Percentiles rank a stretch among this genome's conserved stretches.
phyloP scores from a whole-genome alignment of 2,329 filamentous ascomycete species.

The Trichothecium sympodiale region DNA sequence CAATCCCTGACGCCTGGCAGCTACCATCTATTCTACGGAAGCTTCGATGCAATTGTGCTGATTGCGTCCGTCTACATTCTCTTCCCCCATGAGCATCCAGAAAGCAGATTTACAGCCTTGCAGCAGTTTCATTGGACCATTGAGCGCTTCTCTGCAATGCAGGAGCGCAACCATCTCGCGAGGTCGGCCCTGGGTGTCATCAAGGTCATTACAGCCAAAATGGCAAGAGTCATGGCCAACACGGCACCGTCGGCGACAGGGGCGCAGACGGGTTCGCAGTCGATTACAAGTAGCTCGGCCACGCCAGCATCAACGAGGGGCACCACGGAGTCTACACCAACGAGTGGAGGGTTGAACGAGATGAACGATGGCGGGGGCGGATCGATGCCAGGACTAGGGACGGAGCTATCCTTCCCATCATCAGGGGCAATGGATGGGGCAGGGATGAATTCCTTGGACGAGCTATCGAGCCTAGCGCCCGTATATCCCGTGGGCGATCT shows the following conservation, averaged over 20 bases:
- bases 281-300: conserved; percentile 5
- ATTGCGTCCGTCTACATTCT: conserved; percentile 50
- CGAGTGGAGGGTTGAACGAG: neutral
- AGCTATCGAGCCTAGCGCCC: conserved; percentile 39
- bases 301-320: conserved; percentile 6
- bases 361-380: conserved; percentile 1
- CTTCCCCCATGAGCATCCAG: conserved; percentile 43
- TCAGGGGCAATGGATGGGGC: neutral
- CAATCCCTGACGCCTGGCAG: conserved; percentile 10
- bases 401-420: conserved; percentile 1
- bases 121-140: conserved; percentile 50
- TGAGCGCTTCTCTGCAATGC: conserved; percentile 46
- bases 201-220: conserved; percentile 40
- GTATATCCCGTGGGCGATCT: conserved; percentile 47
- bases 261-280: conserved; percentile 3
- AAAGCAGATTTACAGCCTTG: conserved; percentile 29
- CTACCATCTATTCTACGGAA: conserved; percentile 49
- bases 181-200: conserved; percentile 43
- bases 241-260: conserved; percentile 9
- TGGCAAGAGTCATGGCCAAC: conserved; percentile 36
- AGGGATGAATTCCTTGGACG: conserved; percentile 23
- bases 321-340: neutral
- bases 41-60: conserved; percentile 52
- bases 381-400: conserved; percentile 7
- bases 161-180: conserved; percentile 40